Evolutionary conservation across 2,329 filamentous ascomycete species (phyloP).

Genomic region (Fusarium globosum): DNA sequence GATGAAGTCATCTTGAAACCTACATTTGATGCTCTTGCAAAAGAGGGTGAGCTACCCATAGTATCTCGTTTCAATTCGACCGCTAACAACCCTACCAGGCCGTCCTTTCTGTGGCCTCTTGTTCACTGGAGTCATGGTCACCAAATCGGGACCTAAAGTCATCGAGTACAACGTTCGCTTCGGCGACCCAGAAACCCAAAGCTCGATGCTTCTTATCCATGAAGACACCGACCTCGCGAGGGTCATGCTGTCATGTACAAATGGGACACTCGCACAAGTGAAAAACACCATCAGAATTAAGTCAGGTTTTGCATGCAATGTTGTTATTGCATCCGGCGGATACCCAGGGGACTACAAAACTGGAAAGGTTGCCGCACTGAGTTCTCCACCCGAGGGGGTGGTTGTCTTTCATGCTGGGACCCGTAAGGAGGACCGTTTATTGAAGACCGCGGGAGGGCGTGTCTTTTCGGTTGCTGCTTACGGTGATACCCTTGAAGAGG

Average conservation of each 20-base stretch:
- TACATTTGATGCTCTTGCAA: slow-evolving; percentile 70
- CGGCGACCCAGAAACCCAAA: slow-evolving; percentile 89
- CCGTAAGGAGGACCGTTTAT: slow-evolving; percentile 60
- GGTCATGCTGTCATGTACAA: slow-evolving; percentile 83
- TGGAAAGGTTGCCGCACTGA: slow-evolving; percentile 63
- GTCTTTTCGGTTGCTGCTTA: slow-evolving; percentile 87
- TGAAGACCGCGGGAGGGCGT: slow-evolving; percentile 81
- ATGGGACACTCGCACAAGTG: slow-evolving; percentile 74
- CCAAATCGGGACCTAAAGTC: slow-evolving; percentile 77
- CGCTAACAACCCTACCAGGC: slow-evolving; percentile 2
- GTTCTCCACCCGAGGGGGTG: slow-evolving; percentile 59
- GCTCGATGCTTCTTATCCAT: slow-evolving; percentile 78
- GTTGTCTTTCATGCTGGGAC: slow-evolving; percentile 91
- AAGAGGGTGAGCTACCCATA: slow-evolving; percentile 56
- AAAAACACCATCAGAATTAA: slow-evolving; percentile 71
- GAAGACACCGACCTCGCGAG: slow-evolving; percentile 83
- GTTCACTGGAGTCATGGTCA: slow-evolving; percentile 89
- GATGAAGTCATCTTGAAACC: slow-evolving; percentile 70
- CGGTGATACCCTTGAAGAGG: slow-evolving; percentile 73
- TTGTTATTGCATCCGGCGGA: slow-evolving; percentile 85
- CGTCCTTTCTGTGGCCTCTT: slow-evolving; percentile 73
- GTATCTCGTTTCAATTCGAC: not conserved
- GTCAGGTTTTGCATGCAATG: slow-evolving; percentile 77
- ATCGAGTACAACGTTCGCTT: slow-evolving; percentile 93
- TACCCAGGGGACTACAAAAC: slow-evolving; percentile 85